phyloP scores from a whole-genome alignment of 2,329 filamentous ascomycete species.

The Immersiporthe knoxdaviesiana region DNA sequence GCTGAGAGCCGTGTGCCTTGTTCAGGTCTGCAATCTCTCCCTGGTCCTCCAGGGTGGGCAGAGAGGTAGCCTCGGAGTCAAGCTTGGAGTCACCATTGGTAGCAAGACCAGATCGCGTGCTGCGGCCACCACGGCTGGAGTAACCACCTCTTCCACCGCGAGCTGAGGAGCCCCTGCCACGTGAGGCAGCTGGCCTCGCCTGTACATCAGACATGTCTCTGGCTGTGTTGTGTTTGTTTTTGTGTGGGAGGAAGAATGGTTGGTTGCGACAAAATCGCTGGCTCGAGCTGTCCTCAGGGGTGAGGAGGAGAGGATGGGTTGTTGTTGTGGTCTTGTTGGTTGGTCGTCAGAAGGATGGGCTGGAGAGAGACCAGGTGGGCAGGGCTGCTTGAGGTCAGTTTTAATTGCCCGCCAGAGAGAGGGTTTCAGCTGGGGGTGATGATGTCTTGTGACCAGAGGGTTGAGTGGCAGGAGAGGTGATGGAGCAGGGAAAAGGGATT shows the following conservation, averaged over 20 bases:
- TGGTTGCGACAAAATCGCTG: neutral
- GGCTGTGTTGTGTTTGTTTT: conserved; percentile 43
- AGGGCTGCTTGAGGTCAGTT: conserved; percentile 16
- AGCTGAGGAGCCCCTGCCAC: conserved; percentile 78
- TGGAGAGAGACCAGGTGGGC: conserved; percentile 2
- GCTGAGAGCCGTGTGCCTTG: conserved; percentile 81
- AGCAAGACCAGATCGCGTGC: conserved; percentile 60
- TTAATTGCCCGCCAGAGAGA: neutral
- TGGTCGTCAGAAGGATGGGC: conserved; percentile 3
- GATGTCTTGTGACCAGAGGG: neutral
- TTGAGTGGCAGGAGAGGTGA: conserved; percentile 1
- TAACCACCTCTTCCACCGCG: conserved; percentile 28
- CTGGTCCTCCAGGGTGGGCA: conserved; percentile 72
- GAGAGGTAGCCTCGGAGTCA: conserved; percentile 58
- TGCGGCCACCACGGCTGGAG: conserved; percentile 73
- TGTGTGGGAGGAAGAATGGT: conserved; percentile 34
- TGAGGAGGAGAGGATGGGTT: conserved; percentile 15
- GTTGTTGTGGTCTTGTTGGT: neutral
- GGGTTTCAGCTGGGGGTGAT: neutral
- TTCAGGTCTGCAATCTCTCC: conserved; percentile 91
- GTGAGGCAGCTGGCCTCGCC: conserved; percentile 78
- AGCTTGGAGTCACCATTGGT: conserved; percentile 74
- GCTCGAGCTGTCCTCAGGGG: conserved; percentile 34
- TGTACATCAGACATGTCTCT: conserved; percentile 91
- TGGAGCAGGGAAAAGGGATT: neutral